These are phyloP conservation scores for Cyberlindnera mississippiensis DNA, from an alignment of 805 yeast species.

Conservation along the genomic window DNA sequence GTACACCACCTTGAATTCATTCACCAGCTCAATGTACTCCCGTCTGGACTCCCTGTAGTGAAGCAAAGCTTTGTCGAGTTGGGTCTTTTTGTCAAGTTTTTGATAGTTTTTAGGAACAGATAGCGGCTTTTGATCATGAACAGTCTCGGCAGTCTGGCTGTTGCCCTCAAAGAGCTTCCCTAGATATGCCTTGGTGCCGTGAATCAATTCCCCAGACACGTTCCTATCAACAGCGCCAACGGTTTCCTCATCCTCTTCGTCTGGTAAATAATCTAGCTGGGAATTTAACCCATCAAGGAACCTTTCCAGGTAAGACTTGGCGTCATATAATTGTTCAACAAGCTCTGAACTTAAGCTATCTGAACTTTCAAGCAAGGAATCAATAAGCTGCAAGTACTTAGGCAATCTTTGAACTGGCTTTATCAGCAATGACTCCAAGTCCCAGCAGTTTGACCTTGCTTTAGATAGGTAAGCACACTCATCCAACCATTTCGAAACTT, in stretches of 20 bases:
- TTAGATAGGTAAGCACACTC: conserved; percentile 29
- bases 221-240: neutral
- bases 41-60: conserved; percentile 2
- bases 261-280: neutral
- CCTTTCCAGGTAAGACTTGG: conserved; percentile 17
- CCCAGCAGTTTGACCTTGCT: conserved; percentile 24
- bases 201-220: neutral
- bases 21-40: conserved; percentile 7
- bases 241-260: neutral
- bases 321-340: conserved; percentile 17
- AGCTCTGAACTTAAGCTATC: conserved; percentile 9
- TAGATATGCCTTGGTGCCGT: neutral
- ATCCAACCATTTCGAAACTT: conserved; percentile 32
- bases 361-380: conserved; percentile 15
- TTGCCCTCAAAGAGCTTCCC: neutral
- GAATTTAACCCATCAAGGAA: conserved; percentile 13
- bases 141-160: neutral
- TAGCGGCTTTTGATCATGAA: too few species aligned
- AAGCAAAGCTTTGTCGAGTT: neutral
- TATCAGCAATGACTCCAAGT: conserved; percentile 30
- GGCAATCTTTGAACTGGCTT: conserved; percentile 31
- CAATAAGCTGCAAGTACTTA: conserved; percentile 22
- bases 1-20: conserved; percentile 10
- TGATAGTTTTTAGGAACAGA: neutral
- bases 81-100: neutral